Evolutionary conservation across 2,329 filamentous ascomycete genomes (phyloP), one percentile per base, ranked within the genome.

Genomic region (Huntiella moniliformis): DNA sequence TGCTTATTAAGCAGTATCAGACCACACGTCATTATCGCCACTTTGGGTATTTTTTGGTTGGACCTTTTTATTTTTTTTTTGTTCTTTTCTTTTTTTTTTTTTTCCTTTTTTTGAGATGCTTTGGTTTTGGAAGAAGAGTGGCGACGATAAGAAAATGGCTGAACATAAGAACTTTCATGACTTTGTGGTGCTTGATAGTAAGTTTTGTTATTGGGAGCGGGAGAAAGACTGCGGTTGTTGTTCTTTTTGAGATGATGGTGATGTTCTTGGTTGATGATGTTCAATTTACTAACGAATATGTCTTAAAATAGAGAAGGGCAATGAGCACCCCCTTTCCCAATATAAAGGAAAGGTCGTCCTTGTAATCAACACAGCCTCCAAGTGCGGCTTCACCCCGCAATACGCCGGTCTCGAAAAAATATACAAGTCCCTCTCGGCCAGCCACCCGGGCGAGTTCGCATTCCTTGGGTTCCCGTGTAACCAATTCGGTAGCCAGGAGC

Each of bases 401-500:
- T 95, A 91, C 65, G 78, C 74, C 52, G 84, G 82, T 31, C 82
- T 98, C 44, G 87, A 98, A 68, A 79, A 74, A 58, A 74, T 98
- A 52, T 94, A 93, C 75, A 82, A 93, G 62, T 64, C 68, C 48
- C 57, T 95, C 59, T 76, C 74, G 55, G 68, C 68, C 53, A 70
- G 74, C 57, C 67, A 92, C 68, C 72, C 62, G 31, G 76, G 84
- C 53, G 72, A 86, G 57, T 91, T 98, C 61, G 70, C 77, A 57
- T 77, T 98, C 65, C 72, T 98, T 58, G 91, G 87, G 56, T 96
- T 98, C 67, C 91, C 91, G 48, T 96, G 88, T 78, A 98, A 96
- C 72, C 91, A 98, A 66, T 98, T 98, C 64, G 83, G 79, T 57
- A 64, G 66, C 54, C 91, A 98, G 65, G 91, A 96, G 60, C 88